Base-by-base conservation (phyloP, 2,329 filamentous ascomycete genomes). In the Cryphonectria carpinicola region DNA sequence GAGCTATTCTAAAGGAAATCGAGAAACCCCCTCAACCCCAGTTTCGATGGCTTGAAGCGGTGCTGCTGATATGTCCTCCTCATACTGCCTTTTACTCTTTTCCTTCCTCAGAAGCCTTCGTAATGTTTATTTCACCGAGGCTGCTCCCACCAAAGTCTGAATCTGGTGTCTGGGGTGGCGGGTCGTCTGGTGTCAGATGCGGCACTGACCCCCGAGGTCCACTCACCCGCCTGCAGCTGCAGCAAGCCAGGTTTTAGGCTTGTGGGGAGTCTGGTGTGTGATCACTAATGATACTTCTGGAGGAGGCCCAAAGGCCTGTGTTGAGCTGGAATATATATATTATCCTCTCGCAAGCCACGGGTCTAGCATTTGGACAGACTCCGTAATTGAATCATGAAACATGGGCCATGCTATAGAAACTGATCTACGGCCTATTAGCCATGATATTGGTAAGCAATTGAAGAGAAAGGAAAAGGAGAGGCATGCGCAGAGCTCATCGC, bases 161-260 rank as follows among this genome's bases (percentile, higher is more conserved):
- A 43, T 43, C 37, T 37, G 39, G n/a, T 64, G 39, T 52, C 46
- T 54, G 64, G 25, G 19, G 11, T 19, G 52, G 64, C 25, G 64
- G 46, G 64, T 65, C 64, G 17, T 65, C 64, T 39, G 46, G 64
- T 52, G 43, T 54, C 64, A 37, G 35, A 32, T 19, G 52, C 43
- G 28, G 64, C 19, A 65, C 25, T 58, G 25, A 25, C 28, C 43
- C 46, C 43, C 25, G 25, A 37, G 46, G 39, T 37, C 64, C 64
- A 52, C 43, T 25, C 22, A 4, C 43, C 52, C 13, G 8, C 25
- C 10, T 65, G 64, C 65, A 43, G 35, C 65, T 66, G 65, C 49
- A 58, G 65, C 65, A 58, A 37, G 35, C 52, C 22, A 14, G 39
- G 65, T 66, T 66, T 66, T 39, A 52, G 52, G 41, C 54, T 46